Base-by-base conservation (phyloP, 192 early-diverging fungal genomes). In the Gorgonomyces haynaldii region DNA sequence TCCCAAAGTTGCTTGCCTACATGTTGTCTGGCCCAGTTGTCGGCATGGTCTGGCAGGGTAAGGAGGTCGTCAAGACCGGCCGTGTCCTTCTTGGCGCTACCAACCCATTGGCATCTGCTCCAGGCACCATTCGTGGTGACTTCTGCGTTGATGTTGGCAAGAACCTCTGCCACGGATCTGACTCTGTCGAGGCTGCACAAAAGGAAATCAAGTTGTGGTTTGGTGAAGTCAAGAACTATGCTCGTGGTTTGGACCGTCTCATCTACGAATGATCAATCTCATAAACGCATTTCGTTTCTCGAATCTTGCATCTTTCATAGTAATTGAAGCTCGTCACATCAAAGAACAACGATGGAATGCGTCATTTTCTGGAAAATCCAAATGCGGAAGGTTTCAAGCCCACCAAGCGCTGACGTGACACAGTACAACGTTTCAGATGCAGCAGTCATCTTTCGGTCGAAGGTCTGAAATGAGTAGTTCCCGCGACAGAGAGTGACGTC, bases 91-190 rank as follows among this genome's bases (percentile, higher is more conserved):
- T 92, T 19, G 86, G 86, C 45, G 85, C 84, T 57, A 95, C 91
- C 78, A 87, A 92, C 80, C 91, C 91, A 56, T 72, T 89, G 53
- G 76, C 74, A 60, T 83, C 82, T 51, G 68, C 69, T 46, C 89
- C 91, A 44, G 91, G 91, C 47, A 89, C 91, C 61, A 95, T 95
- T 73, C 89, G 91, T 71, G 91, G 86, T 47, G 91, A 95, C 79
- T 95, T 80, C 63, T 77, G 79, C 66, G 78, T 91, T 43, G 85
- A 89, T 42, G 81, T 81, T 58, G 65, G 70, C 38, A 46, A 65
- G 56, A 94, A 94, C 81, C 72, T 91, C 54, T 87, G 84, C 82
- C 90, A 94, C 70, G 90, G 90, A 47, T 86, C 83, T 37, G 90
- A 94, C 78, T 61, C 81, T 23, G 82, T 85, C 49, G 88, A 89